Conservation (phyloP, 192 early-diverging fungal species). For the Diversispora epigaea region DNA sequence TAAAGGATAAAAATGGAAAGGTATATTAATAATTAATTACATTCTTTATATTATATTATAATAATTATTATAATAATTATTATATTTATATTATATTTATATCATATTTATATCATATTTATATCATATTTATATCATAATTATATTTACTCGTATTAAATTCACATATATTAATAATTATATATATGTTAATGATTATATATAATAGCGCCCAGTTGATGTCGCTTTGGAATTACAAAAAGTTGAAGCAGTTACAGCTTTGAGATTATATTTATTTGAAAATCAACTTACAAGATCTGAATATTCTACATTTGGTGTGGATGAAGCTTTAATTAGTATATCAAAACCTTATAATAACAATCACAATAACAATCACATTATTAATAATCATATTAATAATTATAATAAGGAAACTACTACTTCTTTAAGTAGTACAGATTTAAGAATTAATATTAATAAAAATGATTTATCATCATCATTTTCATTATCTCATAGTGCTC, state of each 20-base stretch:
- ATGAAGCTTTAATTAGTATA: conserved; percentile 25
- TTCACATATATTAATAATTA: background rate
- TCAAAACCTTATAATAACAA: conserved; percentile 24
- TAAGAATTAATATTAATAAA: too few species aligned
- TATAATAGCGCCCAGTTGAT: conserved; percentile 51
- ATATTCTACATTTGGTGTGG: conserved; percentile 29
- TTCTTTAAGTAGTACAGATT: too few species aligned
- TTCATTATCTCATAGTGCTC: background rate
- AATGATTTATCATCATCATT: background rate
- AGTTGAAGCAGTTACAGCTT: conserved; percentile 53
- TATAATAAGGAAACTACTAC: too few species aligned
- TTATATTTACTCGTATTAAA: too few species aligned
- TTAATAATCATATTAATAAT: too few species aligned
- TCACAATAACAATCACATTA: background rate
- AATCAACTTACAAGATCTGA: conserved; percentile 39
- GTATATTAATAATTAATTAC: conserved; percentile 36
- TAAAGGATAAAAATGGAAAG: conserved; percentile 67
- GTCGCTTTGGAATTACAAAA: conserved; percentile 54
- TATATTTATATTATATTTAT: too few species aligned
- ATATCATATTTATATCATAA: too few species aligned
- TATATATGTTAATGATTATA: background rate
- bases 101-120: too few species aligned
- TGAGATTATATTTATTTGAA: conserved; percentile 48
- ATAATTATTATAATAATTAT: too few species aligned
- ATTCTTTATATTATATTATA: too few species aligned